Evolutionary conservation across 352 stramenopile species (phyloP), one percentile per base, ranked within the genome.

Genomic region (Phytophthora multivora): DNA sequence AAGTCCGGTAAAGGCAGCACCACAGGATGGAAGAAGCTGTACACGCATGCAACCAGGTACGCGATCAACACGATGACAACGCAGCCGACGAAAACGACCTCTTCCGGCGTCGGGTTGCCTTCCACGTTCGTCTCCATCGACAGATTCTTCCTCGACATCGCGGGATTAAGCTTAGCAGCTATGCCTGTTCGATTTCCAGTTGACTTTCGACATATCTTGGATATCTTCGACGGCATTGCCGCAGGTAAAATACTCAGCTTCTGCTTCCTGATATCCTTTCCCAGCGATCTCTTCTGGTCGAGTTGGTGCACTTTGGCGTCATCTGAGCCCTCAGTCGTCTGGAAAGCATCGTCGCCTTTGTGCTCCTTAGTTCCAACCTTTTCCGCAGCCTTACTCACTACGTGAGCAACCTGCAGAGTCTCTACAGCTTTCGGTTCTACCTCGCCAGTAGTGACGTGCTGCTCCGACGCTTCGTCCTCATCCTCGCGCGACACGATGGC

Each of bases 1-100:
- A 69, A 58, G 28, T 75, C 59, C 0, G 80, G 77, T 26, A 87
- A 63, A 25, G 73, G 67, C 5, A 80, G 53, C 38, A 52, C 38
- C 31, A 80, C 33, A 2, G 75, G 80, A 33, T 80, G 51, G 21
- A 74, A 74, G 46, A 67, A 80, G 16, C 76, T 77, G 63, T 78
- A 83, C 13, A 75, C 30, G 35, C 71, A 75, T 15, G 70, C 77
- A 42, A 73, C 10, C 0, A 80, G 55, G 50, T 89, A 89, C n/a
- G 48, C 51, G 3, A 71, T 13, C 3, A 89, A 40, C 30, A 68
- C 55, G 3, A 62, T 18, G 1, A 70, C 51, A 11, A 83, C 70
- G 21, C 55, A 54, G 1, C 46, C 38, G 0, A 80, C 68, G 2
- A 79, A 65, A 0, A 53, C 12, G 4, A 77, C 16, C 35, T 82